These are phyloP conservation scores for Globisporangium recalcitrans DNA, from an alignment of 352 stramenopile genomes.

Conservation along the genomic window DNA sequence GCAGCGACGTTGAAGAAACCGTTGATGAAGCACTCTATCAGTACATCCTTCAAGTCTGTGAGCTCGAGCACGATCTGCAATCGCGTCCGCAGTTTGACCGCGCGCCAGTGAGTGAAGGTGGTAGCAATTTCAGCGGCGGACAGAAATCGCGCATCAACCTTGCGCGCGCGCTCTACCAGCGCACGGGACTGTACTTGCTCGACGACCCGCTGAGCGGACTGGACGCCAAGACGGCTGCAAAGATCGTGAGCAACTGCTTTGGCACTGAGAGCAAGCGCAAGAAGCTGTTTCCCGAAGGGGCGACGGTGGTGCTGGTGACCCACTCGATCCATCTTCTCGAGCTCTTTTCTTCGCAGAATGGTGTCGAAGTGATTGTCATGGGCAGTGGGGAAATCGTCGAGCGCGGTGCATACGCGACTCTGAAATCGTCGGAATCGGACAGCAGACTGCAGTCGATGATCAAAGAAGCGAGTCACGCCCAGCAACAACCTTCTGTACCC, in stretches of 20 bases:
- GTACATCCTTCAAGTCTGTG: constrained; percentile 55
- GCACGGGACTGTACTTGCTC: constrained; percentile 70
- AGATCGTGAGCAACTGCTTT: constrained; percentile 50
- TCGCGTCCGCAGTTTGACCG: constrained; percentile 38
- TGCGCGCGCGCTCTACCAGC: constrained; percentile 75
- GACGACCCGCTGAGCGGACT: constrained; percentile 85
- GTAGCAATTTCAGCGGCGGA: constrained; percentile 83
- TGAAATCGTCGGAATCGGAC: constrained; percentile 18
- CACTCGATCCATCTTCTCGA: constrained; percentile 68
- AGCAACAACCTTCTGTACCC: background rate
- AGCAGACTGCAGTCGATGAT: constrained; percentile 31
- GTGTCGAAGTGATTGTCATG: constrained; percentile 49
- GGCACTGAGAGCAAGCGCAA: constrained; percentile 19
- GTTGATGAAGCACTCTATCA: constrained; percentile 42
- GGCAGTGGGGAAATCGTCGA: constrained; percentile 52
- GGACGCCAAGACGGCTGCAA: constrained; percentile 51
- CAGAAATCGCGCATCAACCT: constrained; percentile 82
- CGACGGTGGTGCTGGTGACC: constrained; percentile 72
- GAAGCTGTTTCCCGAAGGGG: constrained; percentile 37
- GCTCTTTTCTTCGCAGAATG: constrained; percentile 27
- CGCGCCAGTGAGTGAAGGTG: constrained; percentile 58
- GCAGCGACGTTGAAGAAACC: constrained; percentile 12
- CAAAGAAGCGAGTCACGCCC: constrained; percentile 4
- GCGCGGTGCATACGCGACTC: constrained; percentile 22
- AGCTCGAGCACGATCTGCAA: constrained; percentile 64